phyloP scores from a whole-genome alignment of 768 basidiomycete genomes.

The Gloeopeniophorella convolvens region DNA sequence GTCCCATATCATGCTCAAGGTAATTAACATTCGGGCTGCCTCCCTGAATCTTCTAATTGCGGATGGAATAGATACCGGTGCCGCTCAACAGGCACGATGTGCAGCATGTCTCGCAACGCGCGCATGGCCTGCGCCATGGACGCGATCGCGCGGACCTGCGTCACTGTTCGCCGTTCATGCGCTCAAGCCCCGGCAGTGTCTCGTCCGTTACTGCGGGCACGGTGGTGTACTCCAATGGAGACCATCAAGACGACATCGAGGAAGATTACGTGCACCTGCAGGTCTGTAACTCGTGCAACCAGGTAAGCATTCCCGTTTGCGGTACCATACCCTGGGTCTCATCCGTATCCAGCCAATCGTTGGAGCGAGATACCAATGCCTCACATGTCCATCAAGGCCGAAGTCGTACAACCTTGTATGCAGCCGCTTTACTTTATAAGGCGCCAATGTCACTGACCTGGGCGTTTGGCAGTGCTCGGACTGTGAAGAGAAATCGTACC shows the following conservation, averaged over 20 bases:
- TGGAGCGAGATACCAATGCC: constrained; percentile 85
- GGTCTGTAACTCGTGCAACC: constrained; percentile 15
- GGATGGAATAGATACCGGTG: constrained; percentile 92
- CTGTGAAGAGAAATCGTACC: constrained; percentile 76
- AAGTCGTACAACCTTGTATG: constrained; percentile 68
- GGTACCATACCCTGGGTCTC: background rate
- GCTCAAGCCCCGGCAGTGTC: constrained; percentile 18
- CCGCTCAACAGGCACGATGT: constrained; percentile 71
- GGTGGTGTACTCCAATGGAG: background rate
- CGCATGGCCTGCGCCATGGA: constrained; percentile 9
- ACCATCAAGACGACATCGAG: background rate
- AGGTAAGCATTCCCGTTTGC: background rate
- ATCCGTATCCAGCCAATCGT: constrained; percentile 50
- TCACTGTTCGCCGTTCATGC: constrained; percentile 2
- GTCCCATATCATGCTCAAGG: constrained; percentile 94
- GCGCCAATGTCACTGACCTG: background rate
- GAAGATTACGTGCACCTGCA: constrained; percentile 12
- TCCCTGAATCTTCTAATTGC: background rate
- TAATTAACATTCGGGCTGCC: constrained; percentile 26
- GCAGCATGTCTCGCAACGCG: constrained; percentile 39
- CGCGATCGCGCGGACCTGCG: constrained; percentile 3
- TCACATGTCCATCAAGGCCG: constrained; percentile 76
- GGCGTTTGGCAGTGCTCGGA: constrained; percentile 52
- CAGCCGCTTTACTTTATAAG: constrained; percentile 9
- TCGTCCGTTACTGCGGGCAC: constrained; percentile 12